A percentile compares a stretch with the other conserved stretches of the same genome.
These are phyloP conservation scores for Tulasnella sp. DNA, from an alignment of 768 basidiomycete genomes.

Conservation along the genomic window DNA sequence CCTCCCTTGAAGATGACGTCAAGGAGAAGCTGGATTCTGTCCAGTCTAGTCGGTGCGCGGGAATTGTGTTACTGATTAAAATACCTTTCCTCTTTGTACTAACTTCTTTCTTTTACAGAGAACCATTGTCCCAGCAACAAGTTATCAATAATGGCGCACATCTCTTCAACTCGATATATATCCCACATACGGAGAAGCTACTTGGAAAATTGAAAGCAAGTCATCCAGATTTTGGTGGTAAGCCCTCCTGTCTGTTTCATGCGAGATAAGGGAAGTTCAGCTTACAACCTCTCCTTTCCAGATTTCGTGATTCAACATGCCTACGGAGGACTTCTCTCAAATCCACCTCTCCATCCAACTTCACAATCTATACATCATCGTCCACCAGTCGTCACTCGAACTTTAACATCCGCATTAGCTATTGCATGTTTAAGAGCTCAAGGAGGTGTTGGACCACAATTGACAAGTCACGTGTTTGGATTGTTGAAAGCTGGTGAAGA, in stretches of 20 bases:
- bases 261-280: no score
- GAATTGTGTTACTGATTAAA: background rate
- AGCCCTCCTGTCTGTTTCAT: conserved; percentile 32
- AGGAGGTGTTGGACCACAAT: conserved; percentile 70
- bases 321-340: conserved; percentile 67
- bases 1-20: conserved; percentile 71
- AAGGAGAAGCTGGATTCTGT: conserved; percentile 27
- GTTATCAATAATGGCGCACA: conserved; percentile 52
- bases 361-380: conserved; percentile 53
- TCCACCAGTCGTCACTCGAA: conserved; percentile 47
- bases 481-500: conserved; percentile 67
- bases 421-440: conserved; percentile 78
- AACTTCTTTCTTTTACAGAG: background rate
- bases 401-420: conserved; percentile 71
- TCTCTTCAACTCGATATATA: conserved; percentile 80
- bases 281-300: conserved; percentile 23
- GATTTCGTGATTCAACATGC: conserved; percentile 71
- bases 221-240: conserved; percentile 90
- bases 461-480: conserved; percentile 80
- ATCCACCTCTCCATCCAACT: conserved; percentile 50
- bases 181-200: conserved; percentile 80
- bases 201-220: conserved; percentile 73
- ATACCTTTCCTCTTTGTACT: background rate
- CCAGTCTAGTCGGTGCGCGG: background rate
- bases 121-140: conserved; percentile 29